Base-by-base conservation (phyloP, 179 eudicot species). In the Vitellaria paradoxa region DNA sequence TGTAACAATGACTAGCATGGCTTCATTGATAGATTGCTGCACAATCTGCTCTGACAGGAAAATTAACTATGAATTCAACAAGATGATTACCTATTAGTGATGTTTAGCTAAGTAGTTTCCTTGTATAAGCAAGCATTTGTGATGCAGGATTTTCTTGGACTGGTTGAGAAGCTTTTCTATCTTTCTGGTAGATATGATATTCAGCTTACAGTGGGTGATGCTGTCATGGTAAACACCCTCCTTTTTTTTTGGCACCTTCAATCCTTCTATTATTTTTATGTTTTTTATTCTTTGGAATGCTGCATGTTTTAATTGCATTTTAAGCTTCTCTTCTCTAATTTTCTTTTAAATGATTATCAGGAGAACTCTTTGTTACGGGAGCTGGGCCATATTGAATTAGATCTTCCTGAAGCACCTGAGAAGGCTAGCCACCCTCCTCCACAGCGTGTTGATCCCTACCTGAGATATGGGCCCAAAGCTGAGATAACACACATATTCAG, bases 351-450 rank as follows among this genome's bases (percentile, higher is more conserved):
- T 45, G 10, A 69, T 70, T 55, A 85, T 66, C 87, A 95, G 99
- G 99, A 93, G 81, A 95, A 95, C 81, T 95, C 99, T 72, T 91
- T 93, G 81, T 71, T 84, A 40, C 88, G 86, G 80, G 83, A 87
- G 60, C 78, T 95, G 82, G 98, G 99, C 52, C 82, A 85, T 82
- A 75, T 95, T 70, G 97, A 91, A 72, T 82, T 95, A 64, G 99
- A 95, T 83, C 90, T 95, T 45, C 99, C 99, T 18, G 91, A 89
- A 68, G 87, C 96, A 78, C 99, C 99, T 72, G 99, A 95, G 79
- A 93, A 91, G 85, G 92, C 95, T 76, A 72, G 91, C 50, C 95
- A 91, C 20, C 93, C 97, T 82, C 97, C 97, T 80, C 79, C 89
- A 49, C 92, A 82, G 77, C 82, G 96, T 20, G 83, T 89, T 83